Evolutionary conservation across 345 rosid genomes (phyloP).

Genomic region (Eucalyptus rudis): DNA sequence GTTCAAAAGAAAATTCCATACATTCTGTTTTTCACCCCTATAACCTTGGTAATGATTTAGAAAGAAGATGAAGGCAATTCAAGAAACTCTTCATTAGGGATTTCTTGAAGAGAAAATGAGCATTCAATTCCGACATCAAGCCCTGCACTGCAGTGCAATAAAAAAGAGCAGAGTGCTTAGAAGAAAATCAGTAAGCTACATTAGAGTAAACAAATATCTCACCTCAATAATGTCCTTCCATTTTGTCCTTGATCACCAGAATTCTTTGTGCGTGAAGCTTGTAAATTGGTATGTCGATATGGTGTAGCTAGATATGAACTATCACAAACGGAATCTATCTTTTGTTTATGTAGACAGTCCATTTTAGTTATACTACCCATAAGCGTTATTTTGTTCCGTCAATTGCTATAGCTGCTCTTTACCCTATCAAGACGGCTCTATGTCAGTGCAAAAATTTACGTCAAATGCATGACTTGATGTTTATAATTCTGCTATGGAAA

Average conservation of each 20-base stretch:
- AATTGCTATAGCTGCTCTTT: no score
- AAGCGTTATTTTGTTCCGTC: no score
- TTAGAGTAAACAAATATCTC: neutral
- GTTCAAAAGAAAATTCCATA: neutral
- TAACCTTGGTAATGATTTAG: neutral
- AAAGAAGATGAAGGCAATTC: neutral
- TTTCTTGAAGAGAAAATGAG: neutral
- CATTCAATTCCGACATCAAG: neutral
- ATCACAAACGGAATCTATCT: neutral
- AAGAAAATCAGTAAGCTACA: neutral
- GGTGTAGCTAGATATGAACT: neutral
- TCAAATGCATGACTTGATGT: neutral
- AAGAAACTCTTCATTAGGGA: neutral
- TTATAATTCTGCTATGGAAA: neutral
- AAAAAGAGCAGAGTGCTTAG: neutral
- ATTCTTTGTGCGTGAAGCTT: neutral
- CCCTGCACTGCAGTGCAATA: neutral
- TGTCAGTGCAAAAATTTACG: neutral
- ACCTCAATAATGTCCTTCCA: neutral
- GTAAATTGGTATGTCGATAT: neutral
- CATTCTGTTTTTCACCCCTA: neutral
- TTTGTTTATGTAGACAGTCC: no score
- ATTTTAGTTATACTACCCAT: rapidly evolving
- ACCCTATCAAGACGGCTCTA: neutral
- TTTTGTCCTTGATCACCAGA: neutral